Percentiles rank a stretch among this genome's conserved stretches.
phyloP scores from a whole-genome alignment of 768 basidiomycete species.

The Lactifluus volemus region DNA sequence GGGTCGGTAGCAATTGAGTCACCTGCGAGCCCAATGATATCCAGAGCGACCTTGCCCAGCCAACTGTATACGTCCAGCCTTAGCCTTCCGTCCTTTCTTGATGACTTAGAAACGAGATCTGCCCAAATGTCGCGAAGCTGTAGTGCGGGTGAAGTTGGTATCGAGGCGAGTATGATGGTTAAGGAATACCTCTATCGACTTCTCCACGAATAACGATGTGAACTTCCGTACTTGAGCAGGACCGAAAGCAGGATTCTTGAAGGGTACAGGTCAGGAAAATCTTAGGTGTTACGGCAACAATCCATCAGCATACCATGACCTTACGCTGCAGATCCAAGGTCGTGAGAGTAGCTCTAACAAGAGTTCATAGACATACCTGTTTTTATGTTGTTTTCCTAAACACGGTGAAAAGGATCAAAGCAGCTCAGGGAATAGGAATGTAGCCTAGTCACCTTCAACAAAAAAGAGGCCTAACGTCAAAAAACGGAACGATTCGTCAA shows the following conservation, averaged over 20 bases:
- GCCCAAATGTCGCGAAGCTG: slow-evolving; percentile 27
- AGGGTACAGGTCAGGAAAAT: background rate
- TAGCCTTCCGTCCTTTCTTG: background rate
- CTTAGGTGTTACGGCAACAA: background rate
- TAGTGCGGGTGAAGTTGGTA: no score
- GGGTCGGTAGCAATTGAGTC: background rate
- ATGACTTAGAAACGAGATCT: background rate
- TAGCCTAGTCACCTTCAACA: slow-evolving; percentile 7
- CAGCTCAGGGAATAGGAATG: background rate
- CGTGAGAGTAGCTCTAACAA: background rate
- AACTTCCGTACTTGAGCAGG: slow-evolving; percentile 22
- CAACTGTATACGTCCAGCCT: slow-evolving; percentile 16
- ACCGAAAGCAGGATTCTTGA: slow-evolving; percentile 23
- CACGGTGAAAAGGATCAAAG: background rate
- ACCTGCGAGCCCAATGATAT: slow-evolving; percentile 24
- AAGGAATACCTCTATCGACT: slow-evolving; percentile 20
- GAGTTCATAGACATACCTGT: background rate
- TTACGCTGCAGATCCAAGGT: background rate
- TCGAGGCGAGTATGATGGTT: background rate
- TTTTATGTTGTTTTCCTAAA: slow-evolving; percentile 9
- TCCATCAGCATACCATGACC: background rate
- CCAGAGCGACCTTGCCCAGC: slow-evolving; percentile 21
- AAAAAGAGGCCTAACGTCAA: slow-evolving; percentile 1
- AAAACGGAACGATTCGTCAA: background rate
- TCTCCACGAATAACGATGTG: slow-evolving; percentile 19